Conservation (phyloP, 31 red algal species). For the Porphyra umbilicalis region DNA sequence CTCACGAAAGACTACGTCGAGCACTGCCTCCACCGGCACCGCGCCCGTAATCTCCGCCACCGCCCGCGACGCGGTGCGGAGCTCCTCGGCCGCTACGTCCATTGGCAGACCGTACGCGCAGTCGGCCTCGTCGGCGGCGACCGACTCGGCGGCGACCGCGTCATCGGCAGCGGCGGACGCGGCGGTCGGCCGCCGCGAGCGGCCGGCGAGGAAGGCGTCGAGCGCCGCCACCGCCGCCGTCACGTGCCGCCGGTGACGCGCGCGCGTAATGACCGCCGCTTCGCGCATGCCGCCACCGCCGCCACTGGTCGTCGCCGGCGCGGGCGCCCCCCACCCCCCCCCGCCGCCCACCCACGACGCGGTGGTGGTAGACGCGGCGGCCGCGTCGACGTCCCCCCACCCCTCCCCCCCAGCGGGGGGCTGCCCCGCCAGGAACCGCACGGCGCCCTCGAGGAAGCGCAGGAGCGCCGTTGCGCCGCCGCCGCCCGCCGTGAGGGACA, state of each 20-base stretch:
- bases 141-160: neutral
- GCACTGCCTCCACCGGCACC: conserved; percentile 69
- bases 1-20: conserved; percentile 81
- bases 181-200: neutral
- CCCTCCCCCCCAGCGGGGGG: too few species aligned
- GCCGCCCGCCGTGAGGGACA: neutral
- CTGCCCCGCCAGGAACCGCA: neutral
- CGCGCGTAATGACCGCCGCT: conserved; percentile 57
- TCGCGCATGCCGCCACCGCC: neutral
- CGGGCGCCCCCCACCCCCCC: conserved; percentile 31
- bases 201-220: conserved; percentile 32
- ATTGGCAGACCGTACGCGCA: conserved; percentile 40
- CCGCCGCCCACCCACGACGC: too few species aligned
- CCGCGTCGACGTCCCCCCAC: too few species aligned
- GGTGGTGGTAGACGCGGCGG: neutral
- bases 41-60: conserved; percentile 68
- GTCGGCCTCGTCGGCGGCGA: neutral
- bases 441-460: neutral
- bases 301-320: conserved; percentile 4
- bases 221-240: conserved; percentile 26
- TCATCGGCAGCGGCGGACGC: neutral
- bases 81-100: conserved; percentile 78
- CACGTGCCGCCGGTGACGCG: conserved; percentile 60
- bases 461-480: neutral
- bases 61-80: conserved; percentile 52